Evolutionary conservation across 2,329 filamentous ascomycete species (phyloP), one percentile per base, ranked within the genome.

Genomic region (Diaporthe amygdali): DNA sequence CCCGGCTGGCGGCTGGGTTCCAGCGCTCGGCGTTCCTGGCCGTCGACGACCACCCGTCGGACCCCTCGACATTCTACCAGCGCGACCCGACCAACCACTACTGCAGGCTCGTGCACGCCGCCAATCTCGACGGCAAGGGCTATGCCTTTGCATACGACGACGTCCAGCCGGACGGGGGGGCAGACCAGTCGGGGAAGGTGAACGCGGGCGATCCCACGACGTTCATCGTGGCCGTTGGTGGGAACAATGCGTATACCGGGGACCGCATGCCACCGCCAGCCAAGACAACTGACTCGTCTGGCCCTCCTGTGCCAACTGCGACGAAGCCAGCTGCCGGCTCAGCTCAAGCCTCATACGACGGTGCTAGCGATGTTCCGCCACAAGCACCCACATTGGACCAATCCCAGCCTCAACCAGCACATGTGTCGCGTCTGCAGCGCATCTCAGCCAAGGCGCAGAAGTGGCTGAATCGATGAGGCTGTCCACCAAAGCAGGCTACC

Each of bases 141-240:
- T 91, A 91, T 76, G 87, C 87, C 0, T 90, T 90, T 76, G 87
- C 89, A 0, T 91, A 90, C 68, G 89, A 91, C 75, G 88, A 91
- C 78, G 89, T 91, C 20, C 84, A 85, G 67, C 84, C 85, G 0
- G 81, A 83, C 39, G 83, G 82, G 32, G 87, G 87, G 0, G 78
- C 79, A 2, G 87, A 90, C 74, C 87, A 89, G 78, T 87, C 85
- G 25, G 89, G 89, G 1, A 87, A 86, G 77, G 86, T 90, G 32
- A 86, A 84, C 70, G 86, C 87, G 69, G 82, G 84, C 0, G 84
- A 84, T 70, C 87, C 87, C 8, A 77, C 78, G 34, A 75, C 85
- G 30, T 84, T 88, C 59, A 84, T 86, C 2, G 86, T 89, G 37
- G 82, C 82, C 8, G 84, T 89, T 12, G 87, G 88, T 3, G 87